A percentile compares a stretch with the other conserved stretches of the same genome.
Conservation (phyloP, 2,329 filamentous ascomycete species). For the Pestalotiopsis sp. region DNA sequence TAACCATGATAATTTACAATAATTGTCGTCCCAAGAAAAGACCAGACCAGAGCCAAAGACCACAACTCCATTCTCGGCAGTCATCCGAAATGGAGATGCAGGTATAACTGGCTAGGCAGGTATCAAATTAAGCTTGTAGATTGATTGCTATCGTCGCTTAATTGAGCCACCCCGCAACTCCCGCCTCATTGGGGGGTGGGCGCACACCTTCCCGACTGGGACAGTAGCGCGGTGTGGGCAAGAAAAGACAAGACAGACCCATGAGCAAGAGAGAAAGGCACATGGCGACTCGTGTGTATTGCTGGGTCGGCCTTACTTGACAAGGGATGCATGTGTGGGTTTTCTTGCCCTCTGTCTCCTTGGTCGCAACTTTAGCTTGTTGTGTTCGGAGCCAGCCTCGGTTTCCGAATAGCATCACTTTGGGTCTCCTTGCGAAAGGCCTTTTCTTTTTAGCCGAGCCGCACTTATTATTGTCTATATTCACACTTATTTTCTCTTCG, state of each 20-base stretch:
- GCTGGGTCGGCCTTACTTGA: no score
- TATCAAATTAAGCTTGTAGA: background rate
- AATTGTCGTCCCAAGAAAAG: background rate
- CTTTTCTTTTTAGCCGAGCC: background rate
- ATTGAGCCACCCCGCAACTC: background rate
- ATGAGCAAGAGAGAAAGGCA: no score
- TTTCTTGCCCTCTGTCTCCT: no score
- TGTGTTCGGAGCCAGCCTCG: background rate
- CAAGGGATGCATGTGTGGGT: no score
- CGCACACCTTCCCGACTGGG: background rate
- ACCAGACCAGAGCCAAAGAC: background rate
- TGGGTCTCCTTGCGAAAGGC: background rate
- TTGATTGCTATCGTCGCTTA: background rate
- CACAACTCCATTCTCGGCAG: background rate
- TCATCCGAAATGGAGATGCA: background rate
- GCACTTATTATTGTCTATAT: background rate
- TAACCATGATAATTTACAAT: background rate
- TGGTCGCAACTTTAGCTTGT: background rate
- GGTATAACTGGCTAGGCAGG: background rate
- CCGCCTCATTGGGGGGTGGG: background rate
- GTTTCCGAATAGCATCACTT: background rate
- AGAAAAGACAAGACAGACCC: no score
- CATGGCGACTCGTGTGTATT: no score
- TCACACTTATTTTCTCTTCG: background rate
- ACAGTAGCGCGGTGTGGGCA: background rate